phyloP scores from a whole-genome alignment of 2,329 filamentous ascomycete genomes.

The Epichloe hybrida region DNA sequence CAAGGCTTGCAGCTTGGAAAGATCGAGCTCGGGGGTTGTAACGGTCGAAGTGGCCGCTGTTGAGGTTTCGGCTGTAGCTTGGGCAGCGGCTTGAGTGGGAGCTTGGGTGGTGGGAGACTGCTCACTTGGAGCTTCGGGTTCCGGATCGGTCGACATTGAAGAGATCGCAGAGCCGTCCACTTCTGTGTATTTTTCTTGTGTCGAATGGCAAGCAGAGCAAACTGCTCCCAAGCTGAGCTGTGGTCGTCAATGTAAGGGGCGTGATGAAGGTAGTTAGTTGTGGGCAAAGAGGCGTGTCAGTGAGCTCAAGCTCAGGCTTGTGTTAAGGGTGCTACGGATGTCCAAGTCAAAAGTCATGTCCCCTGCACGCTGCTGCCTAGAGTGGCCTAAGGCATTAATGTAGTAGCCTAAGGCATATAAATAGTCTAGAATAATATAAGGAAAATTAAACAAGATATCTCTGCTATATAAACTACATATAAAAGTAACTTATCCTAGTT shows the following conservation, averaged over 20 bases:
- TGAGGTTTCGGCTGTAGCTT: constrained; percentile 7
- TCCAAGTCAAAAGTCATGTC: too few species aligned
- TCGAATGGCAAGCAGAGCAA: not conserved
- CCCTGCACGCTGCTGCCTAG: too few species aligned
- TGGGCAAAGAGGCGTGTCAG: not conserved
- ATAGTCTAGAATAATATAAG: too few species aligned
- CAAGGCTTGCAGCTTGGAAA: constrained; percentile 76
- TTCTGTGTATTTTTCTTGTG: not conserved
- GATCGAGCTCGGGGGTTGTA: constrained; percentile 67
- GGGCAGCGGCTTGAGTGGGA: not conserved
- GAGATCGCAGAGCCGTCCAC: not conserved
- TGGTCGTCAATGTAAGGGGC: not conserved
- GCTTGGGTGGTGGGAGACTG: constrained; percentile 4
- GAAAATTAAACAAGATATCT: too few species aligned
- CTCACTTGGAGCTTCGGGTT: constrained; percentile 19
- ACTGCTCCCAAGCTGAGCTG: not conserved
- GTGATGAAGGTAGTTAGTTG: not conserved
- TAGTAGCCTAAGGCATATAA: too few species aligned
- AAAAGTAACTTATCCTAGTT: too few species aligned
- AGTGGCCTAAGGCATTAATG: too few species aligned
- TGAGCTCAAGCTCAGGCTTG: not conserved
- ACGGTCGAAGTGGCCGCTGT: constrained; percentile 23
- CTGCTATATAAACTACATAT: too few species aligned
- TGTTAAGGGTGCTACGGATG: too few species aligned
- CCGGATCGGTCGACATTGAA: constrained; percentile 24